Percentiles rank a stretch among this genome's conserved stretches.
These are phyloP conservation scores for Ceratocystis colombiana DNA, from an alignment of 2,329 filamentous ascomycete species.

Conservation along the genomic window DNA sequence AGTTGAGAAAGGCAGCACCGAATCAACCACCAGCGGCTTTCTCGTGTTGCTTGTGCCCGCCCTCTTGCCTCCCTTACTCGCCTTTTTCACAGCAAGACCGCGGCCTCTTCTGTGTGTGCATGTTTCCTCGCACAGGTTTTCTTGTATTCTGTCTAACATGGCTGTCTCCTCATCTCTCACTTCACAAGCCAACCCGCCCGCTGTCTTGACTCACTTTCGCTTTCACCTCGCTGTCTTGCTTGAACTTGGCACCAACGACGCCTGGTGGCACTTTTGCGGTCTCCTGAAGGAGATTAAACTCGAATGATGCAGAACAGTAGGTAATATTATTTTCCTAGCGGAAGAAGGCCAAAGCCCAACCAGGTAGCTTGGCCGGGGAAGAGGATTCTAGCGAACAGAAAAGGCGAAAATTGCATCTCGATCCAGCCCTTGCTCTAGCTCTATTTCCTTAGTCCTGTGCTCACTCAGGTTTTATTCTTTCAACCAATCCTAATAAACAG, in stretches of 20 bases:
- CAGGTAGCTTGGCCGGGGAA: neutral
- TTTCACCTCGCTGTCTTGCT: neutral
- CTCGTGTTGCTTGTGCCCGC: too few species aligned
- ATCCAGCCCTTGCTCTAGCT: conserved; percentile 10
- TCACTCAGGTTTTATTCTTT: too few species aligned
- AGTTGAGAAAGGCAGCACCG: neutral
- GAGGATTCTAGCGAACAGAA: neutral
- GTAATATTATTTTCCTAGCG: neutral
- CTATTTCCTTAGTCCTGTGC: neutral
- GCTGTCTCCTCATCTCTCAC: too few species aligned
- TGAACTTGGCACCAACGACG: neutral
- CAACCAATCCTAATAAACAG: too few species aligned
- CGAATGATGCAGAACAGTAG: neutral
- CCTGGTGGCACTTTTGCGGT: conserved; percentile 2
- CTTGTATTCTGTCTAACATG: neutral
- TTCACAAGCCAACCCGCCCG: too few species aligned
- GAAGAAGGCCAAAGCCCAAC: neutral
- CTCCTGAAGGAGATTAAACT: conserved; percentile 4
- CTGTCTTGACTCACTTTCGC: too few species aligned
- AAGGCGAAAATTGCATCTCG: conserved; percentile 11
- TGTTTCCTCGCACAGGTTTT: neutral
- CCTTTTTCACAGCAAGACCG: neutral
- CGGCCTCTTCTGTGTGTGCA: neutral
- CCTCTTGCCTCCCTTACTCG: too few species aligned
- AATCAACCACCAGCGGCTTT: neutral